A percentile compares a stretch with the other conserved stretches of the same genome.
Conservation (phyloP, 1,284 basidiomycete species). For the Ganoderma sinense region DNA sequence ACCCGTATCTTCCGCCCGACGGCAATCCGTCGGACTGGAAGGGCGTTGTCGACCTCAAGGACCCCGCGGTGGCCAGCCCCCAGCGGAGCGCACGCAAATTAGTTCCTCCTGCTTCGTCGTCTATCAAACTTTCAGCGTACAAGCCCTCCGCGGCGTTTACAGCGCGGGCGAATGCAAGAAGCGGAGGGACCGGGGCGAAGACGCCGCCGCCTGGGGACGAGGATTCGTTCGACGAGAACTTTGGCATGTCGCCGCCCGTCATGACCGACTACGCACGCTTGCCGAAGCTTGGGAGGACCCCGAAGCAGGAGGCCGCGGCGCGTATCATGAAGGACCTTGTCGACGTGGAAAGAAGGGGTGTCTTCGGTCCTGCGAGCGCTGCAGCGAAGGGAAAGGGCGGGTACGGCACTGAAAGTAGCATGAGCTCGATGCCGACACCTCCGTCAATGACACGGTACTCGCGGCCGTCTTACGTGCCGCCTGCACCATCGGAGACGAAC, state of each 20-base stretch:
- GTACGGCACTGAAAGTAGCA: slow-evolving; percentile 56
- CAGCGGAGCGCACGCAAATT: slow-evolving; percentile 19
- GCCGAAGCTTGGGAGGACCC: slow-evolving; percentile 63
- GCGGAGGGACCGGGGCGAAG: slow-evolving; percentile 29
- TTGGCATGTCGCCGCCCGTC: slow-evolving; percentile 88
- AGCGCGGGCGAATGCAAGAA: slow-evolving; percentile 1
- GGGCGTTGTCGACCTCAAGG: slow-evolving; percentile 78
- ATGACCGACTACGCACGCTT: slow-evolving; percentile 83
- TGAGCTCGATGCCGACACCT: slow-evolving; percentile 70
- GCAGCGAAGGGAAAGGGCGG: slow-evolving; percentile 18
- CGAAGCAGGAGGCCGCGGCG: slow-evolving; percentile 69
- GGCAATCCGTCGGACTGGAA: slow-evolving; percentile 66
- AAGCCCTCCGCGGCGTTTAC: slow-evolving; percentile 26
- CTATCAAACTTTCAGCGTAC: slow-evolving; percentile 34
- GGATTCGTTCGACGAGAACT: slow-evolving; percentile 61
- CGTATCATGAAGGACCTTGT: slow-evolving; percentile 71
- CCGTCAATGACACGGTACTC: slow-evolving; percentile 72
- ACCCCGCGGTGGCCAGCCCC: slow-evolving; percentile 55
- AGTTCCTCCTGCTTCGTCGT: slow-evolving; percentile 33
- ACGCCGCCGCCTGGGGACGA: slow-evolving; percentile 41
- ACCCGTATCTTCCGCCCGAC: slow-evolving; percentile 67
- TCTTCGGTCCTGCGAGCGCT: slow-evolving; percentile 28
- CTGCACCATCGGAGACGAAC: slow-evolving; percentile 49
- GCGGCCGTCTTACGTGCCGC: slow-evolving; percentile 39
- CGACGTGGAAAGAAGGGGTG: slow-evolving; percentile 34